Conservation (phyloP, 345 rosid species). For the Conringia planisiliqua region DNA sequence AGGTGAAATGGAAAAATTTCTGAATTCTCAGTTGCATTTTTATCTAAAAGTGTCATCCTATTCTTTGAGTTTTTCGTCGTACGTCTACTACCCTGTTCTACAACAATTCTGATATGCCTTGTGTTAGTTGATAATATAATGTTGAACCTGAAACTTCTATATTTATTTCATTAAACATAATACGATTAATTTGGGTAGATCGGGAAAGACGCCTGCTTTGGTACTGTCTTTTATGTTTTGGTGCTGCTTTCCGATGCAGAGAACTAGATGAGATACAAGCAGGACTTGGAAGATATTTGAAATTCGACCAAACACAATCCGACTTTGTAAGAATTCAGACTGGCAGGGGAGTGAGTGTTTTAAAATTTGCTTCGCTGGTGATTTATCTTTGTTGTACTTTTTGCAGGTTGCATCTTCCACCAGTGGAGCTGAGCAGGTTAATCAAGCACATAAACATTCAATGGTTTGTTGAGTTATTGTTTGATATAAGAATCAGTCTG, state of each 20-base stretch:
- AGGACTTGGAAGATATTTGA: slow-evolving; percentile 45
- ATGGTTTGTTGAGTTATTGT: slow-evolving; percentile 41
- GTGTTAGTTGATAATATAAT: not conserved
- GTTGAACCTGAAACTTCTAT: slow-evolving; percentile 3
- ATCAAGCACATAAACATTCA: slow-evolving; percentile 43
- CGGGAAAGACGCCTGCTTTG: slow-evolving; percentile 7
- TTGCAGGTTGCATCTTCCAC: slow-evolving; percentile 46
- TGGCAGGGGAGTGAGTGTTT: slow-evolving; percentile 20
- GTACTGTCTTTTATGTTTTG: slow-evolving; percentile 12
- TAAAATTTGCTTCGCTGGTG: slow-evolving; percentile 7
- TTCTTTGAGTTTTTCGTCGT: slow-evolving; percentile 1
- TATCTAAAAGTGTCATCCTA: not conserved
- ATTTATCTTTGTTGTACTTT: slow-evolving; percentile 24
- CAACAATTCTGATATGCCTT: slow-evolving; percentile 9
- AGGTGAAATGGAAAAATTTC: not conserved
- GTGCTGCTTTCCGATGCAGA: slow-evolving; percentile 43
- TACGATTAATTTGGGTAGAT: not conserved
- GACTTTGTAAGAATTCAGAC: slow-evolving; percentile 50
- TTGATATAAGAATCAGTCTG: not conserved
- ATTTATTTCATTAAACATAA: not conserved
- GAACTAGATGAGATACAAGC: slow-evolving; percentile 62
- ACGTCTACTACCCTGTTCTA: not conserved
- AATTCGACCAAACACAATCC: slow-evolving; percentile 36
- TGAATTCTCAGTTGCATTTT: not conserved
- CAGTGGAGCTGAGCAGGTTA: slow-evolving; percentile 42